A percentile compares a stretch with the other conserved stretches of the same genome.
These are phyloP conservation scores for Tephrocybe rancida DNA, from an alignment of 768 basidiomycete species.

Conservation along the genomic window DNA sequence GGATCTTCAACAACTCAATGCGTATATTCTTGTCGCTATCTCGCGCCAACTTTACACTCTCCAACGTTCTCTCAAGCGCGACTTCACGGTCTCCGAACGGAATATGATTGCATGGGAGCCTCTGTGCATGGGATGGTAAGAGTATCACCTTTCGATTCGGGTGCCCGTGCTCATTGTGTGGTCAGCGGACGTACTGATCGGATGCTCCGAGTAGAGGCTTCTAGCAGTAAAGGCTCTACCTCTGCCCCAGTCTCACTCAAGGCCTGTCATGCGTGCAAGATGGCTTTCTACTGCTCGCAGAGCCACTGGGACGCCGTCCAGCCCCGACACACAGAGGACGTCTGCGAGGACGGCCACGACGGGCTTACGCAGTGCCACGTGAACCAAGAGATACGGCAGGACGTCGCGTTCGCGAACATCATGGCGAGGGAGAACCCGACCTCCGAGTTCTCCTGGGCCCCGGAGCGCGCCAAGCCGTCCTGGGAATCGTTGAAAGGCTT, in stretches of 20 bases:
- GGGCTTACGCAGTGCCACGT: conserved; percentile 26
- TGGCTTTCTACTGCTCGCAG: conserved; percentile 27
- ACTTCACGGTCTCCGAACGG: conserved; percentile 8
- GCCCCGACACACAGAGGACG: conserved; percentile 15
- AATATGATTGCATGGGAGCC: conserved; percentile 23
- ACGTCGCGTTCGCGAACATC: conserved; percentile 15
- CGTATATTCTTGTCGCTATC: neutral
- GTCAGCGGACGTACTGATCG: conserved; percentile 25
- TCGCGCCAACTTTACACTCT: neutral
- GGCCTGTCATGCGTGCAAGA: conserved; percentile 24
- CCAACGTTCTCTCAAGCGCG: neutral
- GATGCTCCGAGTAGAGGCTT: conserved; percentile 22
- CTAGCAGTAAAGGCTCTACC: neutral
- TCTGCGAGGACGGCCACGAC: conserved; percentile 22
- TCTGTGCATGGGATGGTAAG: conserved; percentile 24
- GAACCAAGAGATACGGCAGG: conserved; percentile 20
- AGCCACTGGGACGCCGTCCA: conserved; percentile 23
- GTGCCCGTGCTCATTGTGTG: neutral
- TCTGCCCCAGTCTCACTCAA: conserved; percentile 10
- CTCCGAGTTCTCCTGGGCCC: conserved; percentile 29
- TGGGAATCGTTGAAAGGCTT: conserved; percentile 27
- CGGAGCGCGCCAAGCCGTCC: conserved; percentile 23
- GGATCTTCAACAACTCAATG: conserved; percentile 11
- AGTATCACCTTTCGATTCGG: neutral
- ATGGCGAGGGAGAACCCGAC: neutral